phyloP scores from a whole-genome alignment of 805 yeast species.

The Ogataea pini region DNA sequence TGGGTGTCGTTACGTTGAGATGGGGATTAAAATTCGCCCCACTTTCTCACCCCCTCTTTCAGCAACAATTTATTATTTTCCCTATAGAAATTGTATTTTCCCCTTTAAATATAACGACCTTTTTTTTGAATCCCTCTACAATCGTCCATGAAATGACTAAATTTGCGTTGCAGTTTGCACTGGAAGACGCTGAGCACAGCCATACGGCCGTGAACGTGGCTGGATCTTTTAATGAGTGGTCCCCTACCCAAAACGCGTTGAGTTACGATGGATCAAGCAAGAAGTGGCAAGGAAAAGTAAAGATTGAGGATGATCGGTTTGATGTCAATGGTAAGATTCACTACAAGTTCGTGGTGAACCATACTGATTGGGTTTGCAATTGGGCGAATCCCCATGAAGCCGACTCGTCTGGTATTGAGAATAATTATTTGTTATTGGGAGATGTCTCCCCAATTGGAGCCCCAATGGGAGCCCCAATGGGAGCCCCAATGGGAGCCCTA shows the following conservation, averaged over 20 bases:
- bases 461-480: too few species aligned
- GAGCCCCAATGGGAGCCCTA: neutral
- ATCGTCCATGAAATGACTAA: neutral
- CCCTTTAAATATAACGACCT: neutral
- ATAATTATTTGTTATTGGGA: conserved; percentile 23
- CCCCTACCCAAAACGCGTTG: conserved; percentile 11
- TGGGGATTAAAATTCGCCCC: neutral
- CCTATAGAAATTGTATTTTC: neutral
- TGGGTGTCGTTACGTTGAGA: too few species aligned
- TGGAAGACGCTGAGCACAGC: conserved; percentile 18
- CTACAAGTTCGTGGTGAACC: conserved; percentile 34
- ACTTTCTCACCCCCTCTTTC: neutral
- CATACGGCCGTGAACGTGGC: conserved; percentile 21
- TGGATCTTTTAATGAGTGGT: conserved; percentile 29
- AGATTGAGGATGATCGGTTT: conserved; percentile 1
- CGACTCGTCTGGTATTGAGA: conserved; percentile 30
- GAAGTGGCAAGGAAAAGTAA: conserved; percentile 13
- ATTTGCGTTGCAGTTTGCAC: conserved; percentile 13
- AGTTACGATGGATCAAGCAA: conserved; percentile 2
- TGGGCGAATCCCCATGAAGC: conserved; percentile 20
- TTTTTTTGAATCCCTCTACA: neutral
- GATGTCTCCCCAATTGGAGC: neutral
- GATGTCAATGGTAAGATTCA: conserved; percentile 19
- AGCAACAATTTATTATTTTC: neutral
- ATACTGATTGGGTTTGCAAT: conserved; percentile 31